Percentiles rank a stretch among this genome's conserved stretches.
Evolutionary conservation across 306 rosid genomes (phyloP).

Genomic region (Glycine tomentella): DNA sequence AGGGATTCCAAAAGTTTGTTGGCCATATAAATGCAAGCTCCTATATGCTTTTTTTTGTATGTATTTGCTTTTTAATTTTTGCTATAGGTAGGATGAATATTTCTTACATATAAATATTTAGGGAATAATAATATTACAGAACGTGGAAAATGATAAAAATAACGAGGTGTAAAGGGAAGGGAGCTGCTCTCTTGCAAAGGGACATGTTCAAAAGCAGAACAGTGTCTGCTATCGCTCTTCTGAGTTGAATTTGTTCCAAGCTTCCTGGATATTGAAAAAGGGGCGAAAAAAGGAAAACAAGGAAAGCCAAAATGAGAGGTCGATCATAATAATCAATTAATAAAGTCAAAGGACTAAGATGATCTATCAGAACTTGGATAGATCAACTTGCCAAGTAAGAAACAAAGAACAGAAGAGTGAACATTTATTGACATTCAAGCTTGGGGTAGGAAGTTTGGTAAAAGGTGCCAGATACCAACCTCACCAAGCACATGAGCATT

Average conservation of each 20-base stretch:
- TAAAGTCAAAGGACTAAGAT: slow-evolving; percentile 5
- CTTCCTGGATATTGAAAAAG: slow-evolving; percentile 67
- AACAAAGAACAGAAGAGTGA: slow-evolving; percentile 13
- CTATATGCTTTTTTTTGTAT: slow-evolving; percentile 37
- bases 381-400: slow-evolving; percentile 20
- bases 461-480: neutral
- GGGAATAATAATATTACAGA: slow-evolving; percentile 35
- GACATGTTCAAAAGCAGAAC: slow-evolving; percentile 5
- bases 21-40: slow-evolving; percentile 16
- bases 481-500: slow-evolving; percentile 13
- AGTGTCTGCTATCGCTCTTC: slow-evolving; percentile 73
- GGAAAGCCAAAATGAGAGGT: neutral
- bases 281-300: neutral
- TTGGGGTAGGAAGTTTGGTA: slow-evolving; percentile 12
- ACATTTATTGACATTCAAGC: slow-evolving; percentile 8
- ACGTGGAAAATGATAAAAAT: slow-evolving; percentile 37
- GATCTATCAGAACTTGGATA: slow-evolving; percentile 4
- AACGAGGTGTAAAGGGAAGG: slow-evolving; percentile 42
- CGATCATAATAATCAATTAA: slow-evolving; percentile 8
- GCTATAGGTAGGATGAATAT: slow-evolving; percentile 35
- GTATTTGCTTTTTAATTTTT: slow-evolving; percentile 42
- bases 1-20: slow-evolving; percentile 2
- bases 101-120: slow-evolving; percentile 41
- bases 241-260: slow-evolving; percentile 96
- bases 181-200: slow-evolving; percentile 25